These are phyloP conservation scores for Podila minutissima DNA, from an alignment of 192 early-diverging fungal genomes.

Conservation along the genomic window DNA sequence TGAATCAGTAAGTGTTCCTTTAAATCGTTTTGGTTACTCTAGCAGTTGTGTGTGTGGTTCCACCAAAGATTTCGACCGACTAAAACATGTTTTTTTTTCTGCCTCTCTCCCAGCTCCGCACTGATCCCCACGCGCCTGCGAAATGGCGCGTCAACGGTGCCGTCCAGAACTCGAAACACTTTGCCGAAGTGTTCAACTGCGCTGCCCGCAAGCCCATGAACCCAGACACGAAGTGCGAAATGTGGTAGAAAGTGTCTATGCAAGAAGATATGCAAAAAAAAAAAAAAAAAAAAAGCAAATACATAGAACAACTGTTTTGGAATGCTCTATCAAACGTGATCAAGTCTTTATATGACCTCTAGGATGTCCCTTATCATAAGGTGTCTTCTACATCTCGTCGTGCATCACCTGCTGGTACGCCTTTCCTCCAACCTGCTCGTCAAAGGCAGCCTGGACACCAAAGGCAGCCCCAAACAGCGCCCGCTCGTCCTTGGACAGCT, in stretches of 20 bases:
- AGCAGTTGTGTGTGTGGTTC: background rate
- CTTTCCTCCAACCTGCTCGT: slow-evolving; percentile 14
- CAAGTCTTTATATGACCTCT: no score
- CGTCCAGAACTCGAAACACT: slow-evolving; percentile 73
- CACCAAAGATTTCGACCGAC: background rate
- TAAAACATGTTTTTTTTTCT: background rate
- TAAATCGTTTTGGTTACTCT: background rate
- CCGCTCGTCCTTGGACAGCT: slow-evolving; percentile 25
- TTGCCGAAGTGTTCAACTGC: slow-evolving; percentile 78
- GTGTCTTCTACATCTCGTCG: slow-evolving; percentile 30
- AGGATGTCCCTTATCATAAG: no score
- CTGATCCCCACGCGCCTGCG: slow-evolving; percentile 74
- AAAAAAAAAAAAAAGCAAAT: no score
- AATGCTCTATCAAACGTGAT: no score
- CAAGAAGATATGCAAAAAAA: no score
- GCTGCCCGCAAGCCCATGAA: slow-evolving; percentile 71
- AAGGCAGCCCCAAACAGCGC: slow-evolving; percentile 18
- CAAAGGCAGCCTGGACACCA: slow-evolving; percentile 21
- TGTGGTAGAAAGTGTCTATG: slow-evolving; percentile 49
- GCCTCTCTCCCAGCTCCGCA: slow-evolving; percentile 51
- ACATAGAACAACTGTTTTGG: no score
- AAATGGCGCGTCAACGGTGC: slow-evolving; percentile 78
- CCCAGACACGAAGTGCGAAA: slow-evolving; percentile 65
- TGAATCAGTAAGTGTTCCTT: slow-evolving; percentile 46
- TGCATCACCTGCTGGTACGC: slow-evolving; percentile 31